Evolutionary conservation across 345 rosid genomes (phyloP).

Genomic region (Corchorus capsularis): DNA sequence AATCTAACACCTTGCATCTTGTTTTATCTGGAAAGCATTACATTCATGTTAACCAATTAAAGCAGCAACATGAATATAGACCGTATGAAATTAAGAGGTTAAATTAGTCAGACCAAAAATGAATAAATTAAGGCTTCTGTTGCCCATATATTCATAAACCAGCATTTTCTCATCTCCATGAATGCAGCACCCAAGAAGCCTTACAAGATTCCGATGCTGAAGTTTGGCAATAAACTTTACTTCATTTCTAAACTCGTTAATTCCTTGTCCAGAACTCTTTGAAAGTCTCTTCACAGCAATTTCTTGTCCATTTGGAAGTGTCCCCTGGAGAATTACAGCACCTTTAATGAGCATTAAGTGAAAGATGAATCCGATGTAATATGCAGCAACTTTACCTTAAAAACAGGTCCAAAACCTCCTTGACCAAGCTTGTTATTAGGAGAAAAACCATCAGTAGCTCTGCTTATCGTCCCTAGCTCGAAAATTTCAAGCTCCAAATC

Average conservation of each 20-base stretch:
- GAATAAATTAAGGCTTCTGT: slow-evolving; percentile 15
- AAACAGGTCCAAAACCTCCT: slow-evolving; percentile 48
- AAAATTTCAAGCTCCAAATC: slow-evolving; percentile 37
- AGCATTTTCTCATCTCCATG: slow-evolving; percentile 13
- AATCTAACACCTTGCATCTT: slow-evolving; percentile 24
- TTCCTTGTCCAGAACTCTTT: slow-evolving; percentile 28
- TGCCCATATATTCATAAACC: slow-evolving; percentile 15
- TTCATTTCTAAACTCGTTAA: slow-evolving; percentile 15
- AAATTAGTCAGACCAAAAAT: slow-evolving; percentile 10
- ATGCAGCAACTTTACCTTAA: slow-evolving; percentile 32
- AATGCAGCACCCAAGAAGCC: slow-evolving; percentile 14
- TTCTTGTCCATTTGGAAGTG: slow-evolving; percentile 32
- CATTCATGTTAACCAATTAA: slow-evolving; percentile 14
- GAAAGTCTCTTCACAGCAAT: slow-evolving; percentile 47
- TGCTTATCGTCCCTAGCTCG: slow-evolving; percentile 27
- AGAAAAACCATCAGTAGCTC: slow-evolving; percentile 36
- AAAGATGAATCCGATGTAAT: background rate
- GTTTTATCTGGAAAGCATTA: background rate
- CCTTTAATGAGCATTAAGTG: background rate
- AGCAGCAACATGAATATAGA: slow-evolving; percentile 32
- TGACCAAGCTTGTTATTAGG: slow-evolving; percentile 32
- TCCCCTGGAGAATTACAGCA: slow-evolving; percentile 26
- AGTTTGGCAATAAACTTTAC: slow-evolving; percentile 12
- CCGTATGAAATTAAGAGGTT: no score
- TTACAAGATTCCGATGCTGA: slow-evolving; percentile 20